Evolutionary conservation across 345 rosid genomes (phyloP), one percentile per base, ranked within the genome.

Genomic region (Pistacia atlantica): DNA sequence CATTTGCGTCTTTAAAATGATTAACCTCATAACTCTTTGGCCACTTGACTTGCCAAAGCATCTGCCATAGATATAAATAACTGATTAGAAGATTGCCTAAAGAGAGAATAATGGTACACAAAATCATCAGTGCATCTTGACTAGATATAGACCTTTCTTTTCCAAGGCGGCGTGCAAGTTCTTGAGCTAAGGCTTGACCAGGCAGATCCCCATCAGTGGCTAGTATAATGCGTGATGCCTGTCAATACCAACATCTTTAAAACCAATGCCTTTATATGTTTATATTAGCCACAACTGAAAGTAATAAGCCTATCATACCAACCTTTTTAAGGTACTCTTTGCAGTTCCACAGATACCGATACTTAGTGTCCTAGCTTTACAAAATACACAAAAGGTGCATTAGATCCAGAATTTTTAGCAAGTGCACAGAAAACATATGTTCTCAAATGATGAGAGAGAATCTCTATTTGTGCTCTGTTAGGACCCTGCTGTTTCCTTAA

Each of bases 1-100:
- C 98, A 79, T 95, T 95, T 73, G 99, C 99, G 83, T 95, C 99
- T 86, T 95, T 95, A 76, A 76, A 95, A 80, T 79, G 57, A 46
- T 77, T 84, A 35, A 69, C 75, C 14, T 80, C 86, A 25, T 77
- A 84, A 80, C 89, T 95, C 88, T 85, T 93, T 0, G 99, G 99
- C 99, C 99, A 95, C 74, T 65, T 90, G 72, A 95, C 94, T 74
- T 96, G 89, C 99, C 99, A 95, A n/a, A n/a, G 82, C 99, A 95
- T 80, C 96, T 91, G 90, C 76, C 71, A 60, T 57, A 71, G 28
- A 46, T 48, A 72, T 51, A 20, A 62, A 67, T 54, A 70, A 28
- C 58, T 12, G 51, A 58, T 20, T n/a, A 28, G 71, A 69, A 13
- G 71, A 48, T 52, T 60, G 9, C 46, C 72, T 54, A 16, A 25